Percentiles rank a stretch among this genome's conserved stretches.
phyloP scores from a whole-genome alignment of 768 basidiomycete genomes.

The Naematelia encephala region DNA sequence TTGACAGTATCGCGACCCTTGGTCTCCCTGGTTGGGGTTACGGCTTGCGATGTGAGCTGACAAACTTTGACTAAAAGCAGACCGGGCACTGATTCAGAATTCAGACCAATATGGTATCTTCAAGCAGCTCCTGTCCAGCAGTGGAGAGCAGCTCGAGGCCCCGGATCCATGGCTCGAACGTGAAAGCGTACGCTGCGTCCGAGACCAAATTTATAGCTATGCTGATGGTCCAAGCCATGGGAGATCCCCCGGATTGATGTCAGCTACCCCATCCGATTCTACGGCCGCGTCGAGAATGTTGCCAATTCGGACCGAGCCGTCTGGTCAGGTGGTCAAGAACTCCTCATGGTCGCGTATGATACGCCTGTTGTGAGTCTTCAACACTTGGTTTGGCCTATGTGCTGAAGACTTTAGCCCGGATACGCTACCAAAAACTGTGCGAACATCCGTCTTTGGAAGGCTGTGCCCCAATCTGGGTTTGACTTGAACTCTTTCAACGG shows the following conservation, averaged over 20 bases:
- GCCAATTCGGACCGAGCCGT: slow-evolving; percentile 46
- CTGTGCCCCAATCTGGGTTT: slow-evolving; percentile 75
- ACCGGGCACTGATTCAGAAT: background rate
- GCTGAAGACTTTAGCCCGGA: slow-evolving; percentile 16
- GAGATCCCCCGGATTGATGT: slow-evolving; percentile 63
- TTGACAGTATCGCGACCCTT: slow-evolving; percentile 81
- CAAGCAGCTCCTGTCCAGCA: slow-evolving; percentile 72
- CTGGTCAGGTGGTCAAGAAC: slow-evolving; percentile 82
- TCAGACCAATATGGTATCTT: slow-evolving; percentile 84
- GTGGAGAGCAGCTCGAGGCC: slow-evolving; percentile 53
- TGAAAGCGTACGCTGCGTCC: slow-evolving; percentile 32
- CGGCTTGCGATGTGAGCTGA: slow-evolving; percentile 66
- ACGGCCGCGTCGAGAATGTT: slow-evolving; percentile 72
- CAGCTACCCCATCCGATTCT: slow-evolving; percentile 66
- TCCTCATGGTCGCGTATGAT: slow-evolving; percentile 89
- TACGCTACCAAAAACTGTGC: slow-evolving; percentile 63
- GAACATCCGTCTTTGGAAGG: slow-evolving; percentile 63
- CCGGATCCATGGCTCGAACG: slow-evolving; percentile 55
- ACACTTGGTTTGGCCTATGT: background rate
- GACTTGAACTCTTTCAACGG: slow-evolving; percentile 95
- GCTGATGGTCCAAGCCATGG: slow-evolving; percentile 39
- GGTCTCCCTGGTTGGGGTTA: slow-evolving; percentile 96
- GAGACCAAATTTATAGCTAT: no score
- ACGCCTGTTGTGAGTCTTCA: slow-evolving; percentile 68
- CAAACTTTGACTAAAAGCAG: background rate